Evolutionary conservation across 176 grass and related monocot genomes (phyloP), one percentile per base, ranked within the genome.

Genomic region (Stipa capillata): DNA sequence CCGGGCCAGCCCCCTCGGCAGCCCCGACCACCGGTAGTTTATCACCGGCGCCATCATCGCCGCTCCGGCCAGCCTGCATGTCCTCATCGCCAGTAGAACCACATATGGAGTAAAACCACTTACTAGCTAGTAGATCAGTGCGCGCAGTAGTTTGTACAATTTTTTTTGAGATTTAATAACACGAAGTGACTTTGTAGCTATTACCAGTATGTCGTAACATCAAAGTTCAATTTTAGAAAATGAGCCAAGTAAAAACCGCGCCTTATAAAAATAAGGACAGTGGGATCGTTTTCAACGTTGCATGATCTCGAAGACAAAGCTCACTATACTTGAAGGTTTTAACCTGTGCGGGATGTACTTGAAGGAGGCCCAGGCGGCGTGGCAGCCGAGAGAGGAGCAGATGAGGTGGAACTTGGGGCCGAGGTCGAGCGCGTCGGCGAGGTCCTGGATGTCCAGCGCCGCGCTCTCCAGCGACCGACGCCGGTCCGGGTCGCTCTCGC

Each of bases 1-100:
- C 52, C 67, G 74, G 0, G 85, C 65, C n/a, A 93, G 64, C 2
- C 36, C 71, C 33, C 57, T 72, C 0, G 89, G 93, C 71, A 97
- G 87, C 29, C 82, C 87, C 3, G 90, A 62, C 93, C 93, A 96
- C 56, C 93, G 63, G 77, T 96, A 92, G 87, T 96, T 96, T 74
- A 96, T 79, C 24, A 96, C 89, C 13, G 93, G 93, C 31, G 89
- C 86, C 77, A 92, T 78, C 48, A 96, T 56, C 20, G 85, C 89
- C 51, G 63, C 78, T 15, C 93, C 93, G 4, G 74, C 87, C 31
- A 96, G 65, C 84, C 93, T 64, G 70, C 56, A 41, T 32, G 15
- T 9, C 59, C 31, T 16, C 33, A 2, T 62, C 7, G 58, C 6
- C 8, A 37, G 11, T 60, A 17, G 15, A 60, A 61, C 31, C 59